Percentiles rank a stretch among this genome's conserved stretches.
Conservation (phyloP, 345 rosid genomes). For the Fremontodendron californicum region DNA sequence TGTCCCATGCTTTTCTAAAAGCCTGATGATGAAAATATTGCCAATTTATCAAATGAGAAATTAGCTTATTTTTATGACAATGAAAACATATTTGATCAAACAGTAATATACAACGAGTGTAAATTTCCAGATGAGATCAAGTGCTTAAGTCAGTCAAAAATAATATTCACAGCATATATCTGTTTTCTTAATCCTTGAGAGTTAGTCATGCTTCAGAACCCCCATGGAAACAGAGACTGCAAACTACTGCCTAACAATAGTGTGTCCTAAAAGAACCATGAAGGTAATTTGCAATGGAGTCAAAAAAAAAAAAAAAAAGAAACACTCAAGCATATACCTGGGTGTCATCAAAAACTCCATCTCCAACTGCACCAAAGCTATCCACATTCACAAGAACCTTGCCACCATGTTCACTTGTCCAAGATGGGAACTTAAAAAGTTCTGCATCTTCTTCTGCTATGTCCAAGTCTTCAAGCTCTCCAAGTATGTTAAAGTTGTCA, state of each 20-base stretch:
- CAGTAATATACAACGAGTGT: not conserved
- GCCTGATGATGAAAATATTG: slow-evolving; percentile 42
- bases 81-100: not conserved
- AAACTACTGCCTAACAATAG: not conserved
- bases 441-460: slow-evolving; percentile 48
- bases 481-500: slow-evolving; percentile 43
- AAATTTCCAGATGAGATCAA: not conserved
- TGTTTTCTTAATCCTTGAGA: not conserved
- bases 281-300: not conserved
- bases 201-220: not conserved
- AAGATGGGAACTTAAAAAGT: slow-evolving; percentile 36
- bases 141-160: not conserved
- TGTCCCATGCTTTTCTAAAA: slow-evolving; percentile 68
- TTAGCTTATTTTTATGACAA: not conserved
- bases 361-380: slow-evolving; percentile 85
- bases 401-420: slow-evolving; percentile 54
- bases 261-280: not conserved
- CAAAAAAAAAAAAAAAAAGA: not conserved
- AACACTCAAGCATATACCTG: slow-evolving; percentile 38
- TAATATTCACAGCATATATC: not conserved
- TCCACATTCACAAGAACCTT: slow-evolving; percentile 87
- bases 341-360: slow-evolving; percentile 93
- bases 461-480: slow-evolving; percentile 53
- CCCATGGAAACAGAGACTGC: not conserved
- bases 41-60: not conserved